Evolutionary conservation across 495 filamentous ascomycete species (phyloP), one percentile per base, ranked within the genome.

Genomic region (Sabuloglossum arenarium): DNA sequence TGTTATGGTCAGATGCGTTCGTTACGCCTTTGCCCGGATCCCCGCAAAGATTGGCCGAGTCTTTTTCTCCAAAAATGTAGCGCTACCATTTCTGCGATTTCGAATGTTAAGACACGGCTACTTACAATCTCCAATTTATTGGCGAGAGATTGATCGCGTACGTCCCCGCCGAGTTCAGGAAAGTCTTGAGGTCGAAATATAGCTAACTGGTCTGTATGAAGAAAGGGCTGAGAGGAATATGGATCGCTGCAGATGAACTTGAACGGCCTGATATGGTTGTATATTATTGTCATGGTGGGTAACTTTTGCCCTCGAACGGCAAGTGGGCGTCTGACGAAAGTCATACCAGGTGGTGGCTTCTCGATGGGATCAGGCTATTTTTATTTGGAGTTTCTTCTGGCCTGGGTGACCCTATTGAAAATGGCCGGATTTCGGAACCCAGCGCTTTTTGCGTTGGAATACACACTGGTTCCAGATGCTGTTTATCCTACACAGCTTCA

Each of bases 331-430:
- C 47, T 53, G 28, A 58, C 31, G 28, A 11, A 47, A 50, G 19
- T 16, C 1, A 0, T 0, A 6, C 0, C 31, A 80, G 79, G 80
- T 21, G 85, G 85, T 21, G 85, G 85, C 1, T 88, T 88, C 61
- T 75, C 77, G 1, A 83, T 89, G 80, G 85, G 85, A 30, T 84
- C 81, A 14, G 64, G 72, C 27, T 82, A 84, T 66, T 89, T 89
- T 65, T 89, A 89, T 64, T 75, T 88, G 23, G 85, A 89, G 64
- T 88, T 88, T 60, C 70, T 89, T 19, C 62, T 85, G 34, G 74
- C 79, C 27, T 85, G 78, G 79, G 61, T 80, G 16, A 71, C 66
- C 43, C 63, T 81, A 0, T 68, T 89, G 19, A 29, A 43, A 29
- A 53, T 12, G 34, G 64, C 69, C 32, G 81, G 82, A 14, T 86